phyloP scores from a whole-genome alignment of 2,329 filamentous ascomycete genomes.

The Fusarium humuli region DNA sequence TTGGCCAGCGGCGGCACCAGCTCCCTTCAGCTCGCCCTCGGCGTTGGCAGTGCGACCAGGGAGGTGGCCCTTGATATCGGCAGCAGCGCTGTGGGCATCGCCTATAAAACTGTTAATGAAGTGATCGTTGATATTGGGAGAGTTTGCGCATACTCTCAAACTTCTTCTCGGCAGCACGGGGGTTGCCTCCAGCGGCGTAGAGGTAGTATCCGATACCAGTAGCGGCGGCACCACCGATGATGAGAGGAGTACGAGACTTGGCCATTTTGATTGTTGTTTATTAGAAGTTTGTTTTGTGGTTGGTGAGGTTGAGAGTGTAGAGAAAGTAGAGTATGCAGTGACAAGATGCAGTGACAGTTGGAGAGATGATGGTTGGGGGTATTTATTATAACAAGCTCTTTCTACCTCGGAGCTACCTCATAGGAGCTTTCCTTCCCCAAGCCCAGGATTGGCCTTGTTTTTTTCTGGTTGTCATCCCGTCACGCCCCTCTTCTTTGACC shows the following conservation, averaged over 20 bases:
- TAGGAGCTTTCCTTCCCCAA: conserved; percentile 18
- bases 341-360: conserved; percentile 14
- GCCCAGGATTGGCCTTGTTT: conserved; percentile 17
- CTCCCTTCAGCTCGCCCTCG: conserved; percentile 70
- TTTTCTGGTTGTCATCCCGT: conserved; percentile 20
- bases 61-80: conserved; percentile 73
- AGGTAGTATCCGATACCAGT: conserved; percentile 88
- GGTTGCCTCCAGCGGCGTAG: conserved; percentile 84
- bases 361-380: conserved; percentile 33
- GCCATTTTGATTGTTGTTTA: conserved; percentile 36
- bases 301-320: neutral
- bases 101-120: conserved; percentile 61
- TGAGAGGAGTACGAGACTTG: conserved; percentile 62
- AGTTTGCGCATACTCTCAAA: conserved; percentile 74
- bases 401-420: conserved; percentile 16
- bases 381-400: conserved; percentile 33
- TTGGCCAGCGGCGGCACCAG: conserved; percentile 63
- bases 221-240: conserved; percentile 71
- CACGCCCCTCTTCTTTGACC: conserved; percentile 16
- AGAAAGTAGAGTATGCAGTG: conserved; percentile 15
- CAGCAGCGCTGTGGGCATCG: conserved; percentile 77
- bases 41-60: conserved; percentile 70
- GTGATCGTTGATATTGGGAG: neutral
- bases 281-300: neutral
- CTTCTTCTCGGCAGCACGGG: conserved; percentile 86